Base-by-base conservation (phyloP, 2,329 filamentous ascomycete species). In the Ambrosiella cleistominuta region DNA sequence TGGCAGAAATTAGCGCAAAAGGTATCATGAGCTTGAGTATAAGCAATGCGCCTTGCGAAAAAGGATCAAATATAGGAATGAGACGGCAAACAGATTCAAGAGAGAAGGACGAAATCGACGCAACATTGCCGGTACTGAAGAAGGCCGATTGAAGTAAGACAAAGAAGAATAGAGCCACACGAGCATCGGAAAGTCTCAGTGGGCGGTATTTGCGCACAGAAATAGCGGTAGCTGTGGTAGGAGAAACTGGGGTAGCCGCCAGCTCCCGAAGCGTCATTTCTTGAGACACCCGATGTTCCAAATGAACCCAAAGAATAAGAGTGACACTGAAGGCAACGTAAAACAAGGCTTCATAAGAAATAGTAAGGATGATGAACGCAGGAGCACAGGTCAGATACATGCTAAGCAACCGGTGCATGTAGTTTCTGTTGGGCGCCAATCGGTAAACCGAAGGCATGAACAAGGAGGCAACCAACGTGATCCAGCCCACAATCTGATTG, bases 321-420 rank as follows among this genome's bases (percentile, higher is more conserved):
- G 84, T 86, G 57, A 85, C 74, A 66, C 83, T 89, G 70, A 96
- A 98, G 9, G 85, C 82, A 61, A 96, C 81, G 70, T 97, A 98
- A 69, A 98, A 98, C 1, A 98, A 76, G 0, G 91, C 91, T 70
- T 98, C 93, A 71, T 95, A 98, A 0, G 91, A 96, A 64, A 97
- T 96, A 7, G 90, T 95, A 55, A 98, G 80, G 65, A 98, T 91
- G 66, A 98, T 85, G 70, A 97, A 98, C 1, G 86, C 85, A 0
- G 93, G 93, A 0, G 91, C 86, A 67, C 94, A 97, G 4, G 90
- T 86, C 54, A 98, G 75, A 72, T 97, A 98, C 57, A 96, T 82
- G 64, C 95, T 80, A 63, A 90, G 78, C 3, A 98, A 75, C 27
- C 90, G 83, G 68, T 97, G 90, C 63, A 97, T 79, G 69, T 97